Conservation (phyloP, 148 eudicot species). For the Cornus suecica region DNA sequence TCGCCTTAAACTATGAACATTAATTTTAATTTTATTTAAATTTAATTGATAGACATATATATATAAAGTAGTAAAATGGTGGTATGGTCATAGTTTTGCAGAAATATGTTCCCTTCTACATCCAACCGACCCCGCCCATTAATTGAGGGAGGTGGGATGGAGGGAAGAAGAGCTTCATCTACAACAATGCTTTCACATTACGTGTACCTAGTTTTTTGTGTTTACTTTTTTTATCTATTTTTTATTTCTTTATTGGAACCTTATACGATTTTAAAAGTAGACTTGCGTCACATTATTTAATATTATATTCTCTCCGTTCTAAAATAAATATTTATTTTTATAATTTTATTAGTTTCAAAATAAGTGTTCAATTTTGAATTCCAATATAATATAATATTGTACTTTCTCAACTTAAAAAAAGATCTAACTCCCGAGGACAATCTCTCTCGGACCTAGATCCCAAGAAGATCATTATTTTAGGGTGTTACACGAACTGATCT, state of each 20-base stretch:
- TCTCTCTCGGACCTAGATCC: too few species aligned
- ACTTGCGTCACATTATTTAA: neutral
- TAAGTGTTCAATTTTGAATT: too few species aligned
- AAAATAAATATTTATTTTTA: too few species aligned
- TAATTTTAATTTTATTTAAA: neutral
- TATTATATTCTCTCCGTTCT: too few species aligned
- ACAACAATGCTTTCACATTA: slow-evolving; percentile 3
- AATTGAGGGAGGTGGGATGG: slow-evolving; percentile 19
- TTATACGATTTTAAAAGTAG: too few species aligned
- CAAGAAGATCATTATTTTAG: too few species aligned
- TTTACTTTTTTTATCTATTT: neutral
- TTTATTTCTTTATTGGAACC: too few species aligned
- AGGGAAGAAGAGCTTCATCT: slow-evolving; percentile 4
- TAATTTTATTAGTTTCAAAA: too few species aligned
- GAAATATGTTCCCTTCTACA: slow-evolving; percentile 44
- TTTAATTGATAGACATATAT: neutral
- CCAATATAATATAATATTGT: too few species aligned
- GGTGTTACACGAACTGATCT: too few species aligned
- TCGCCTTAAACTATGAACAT: neutral
- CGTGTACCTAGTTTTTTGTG: neutral
- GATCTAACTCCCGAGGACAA: too few species aligned
- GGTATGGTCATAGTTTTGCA: slow-evolving; percentile 13
- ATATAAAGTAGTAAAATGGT: slow-evolving; percentile 3
- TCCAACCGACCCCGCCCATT: slow-evolving; percentile 39
- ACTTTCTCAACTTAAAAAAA: too few species aligned